A percentile compares a stretch with the other conserved stretches of the same genome.
These are phyloP conservation scores for Penicillium sp. DNA, from an alignment of 2,329 filamentous ascomycete genomes.

Conservation along the genomic window DNA sequence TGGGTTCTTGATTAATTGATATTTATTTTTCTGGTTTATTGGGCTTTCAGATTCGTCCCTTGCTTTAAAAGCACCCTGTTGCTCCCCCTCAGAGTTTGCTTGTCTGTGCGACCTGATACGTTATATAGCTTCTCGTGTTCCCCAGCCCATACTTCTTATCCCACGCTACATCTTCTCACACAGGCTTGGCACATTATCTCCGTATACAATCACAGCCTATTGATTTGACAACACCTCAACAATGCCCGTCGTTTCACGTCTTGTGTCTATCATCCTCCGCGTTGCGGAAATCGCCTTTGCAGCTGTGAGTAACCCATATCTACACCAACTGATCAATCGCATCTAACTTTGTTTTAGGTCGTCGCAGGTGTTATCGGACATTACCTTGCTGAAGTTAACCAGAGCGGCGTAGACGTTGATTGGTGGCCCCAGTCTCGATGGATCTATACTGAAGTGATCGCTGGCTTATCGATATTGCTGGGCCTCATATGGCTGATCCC, in stretches of 20 bases:
- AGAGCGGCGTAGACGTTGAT: conserved; percentile 35
- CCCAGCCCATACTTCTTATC: conserved; percentile 1
- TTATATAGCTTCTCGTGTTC: conserved; percentile 18
- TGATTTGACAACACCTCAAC: conserved; percentile 11
- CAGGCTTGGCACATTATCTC: neutral
- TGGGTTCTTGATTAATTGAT: conserved; percentile 1
- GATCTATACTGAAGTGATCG: conserved; percentile 73
- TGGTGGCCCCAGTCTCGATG: conserved; percentile 62
- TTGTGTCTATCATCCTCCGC: conserved; percentile 60
- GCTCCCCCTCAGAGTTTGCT: conserved; percentile 13
- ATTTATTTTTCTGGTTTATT: neutral
- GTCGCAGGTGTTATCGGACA: conserved; percentile 68
- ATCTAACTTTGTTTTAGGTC: conserved; percentile 35
- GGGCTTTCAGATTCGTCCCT: conserved; percentile 11
- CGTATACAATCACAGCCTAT: neutral
- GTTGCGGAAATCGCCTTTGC: conserved; percentile 66
- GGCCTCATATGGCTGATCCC: conserved; percentile 71
- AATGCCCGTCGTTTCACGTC: conserved; percentile 55
- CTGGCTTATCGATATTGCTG: conserved; percentile 67
- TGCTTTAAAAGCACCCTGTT: conserved; percentile 15
- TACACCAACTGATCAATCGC: neutral
- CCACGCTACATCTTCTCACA: neutral
- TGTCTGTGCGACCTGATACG: conserved; percentile 16
- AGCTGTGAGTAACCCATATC: conserved; percentile 51
- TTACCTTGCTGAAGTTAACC: conserved; percentile 57